Evolutionary conservation across 495 filamentous ascomycete genomes (phyloP).

Genomic region (Neurospora terricola): DNA sequence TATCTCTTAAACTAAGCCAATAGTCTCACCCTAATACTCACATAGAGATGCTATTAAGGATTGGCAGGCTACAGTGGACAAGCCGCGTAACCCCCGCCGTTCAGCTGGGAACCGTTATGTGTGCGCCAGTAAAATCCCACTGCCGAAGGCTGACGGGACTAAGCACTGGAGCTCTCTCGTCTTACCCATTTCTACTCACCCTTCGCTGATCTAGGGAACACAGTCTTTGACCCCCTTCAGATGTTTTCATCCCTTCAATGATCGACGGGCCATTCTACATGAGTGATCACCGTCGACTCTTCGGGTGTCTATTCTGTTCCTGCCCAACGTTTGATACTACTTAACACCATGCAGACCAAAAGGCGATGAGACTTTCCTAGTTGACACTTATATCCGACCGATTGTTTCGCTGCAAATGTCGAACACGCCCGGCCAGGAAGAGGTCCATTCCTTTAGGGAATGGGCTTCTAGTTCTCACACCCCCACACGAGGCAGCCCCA

Average conservation of each 20-base stretch:
- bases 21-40: not conserved
- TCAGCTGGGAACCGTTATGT: not conserved
- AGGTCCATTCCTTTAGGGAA: not conserved
- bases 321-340: not conserved
- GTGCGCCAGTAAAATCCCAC: not conserved
- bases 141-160: not conserved
- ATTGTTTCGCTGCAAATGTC: not conserved
- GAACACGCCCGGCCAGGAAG: not conserved
- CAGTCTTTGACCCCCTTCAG: not conserved
- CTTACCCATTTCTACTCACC: not conserved
- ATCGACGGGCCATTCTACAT: not conserved
- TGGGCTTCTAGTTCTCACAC: not conserved
- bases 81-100: not conserved
- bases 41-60: not conserved
- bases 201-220: not conserved
- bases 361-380: not conserved
- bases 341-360: not conserved
- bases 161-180: not conserved
- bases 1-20: not conserved
- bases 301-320: not conserved
- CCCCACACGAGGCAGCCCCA: not conserved
- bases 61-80: not conserved
- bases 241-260: not conserved
- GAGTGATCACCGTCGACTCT: not conserved
- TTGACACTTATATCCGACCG: not conserved